Conservation (phyloP, 345 rosid genomes). For the Lagerstroemia speciosa region DNA sequence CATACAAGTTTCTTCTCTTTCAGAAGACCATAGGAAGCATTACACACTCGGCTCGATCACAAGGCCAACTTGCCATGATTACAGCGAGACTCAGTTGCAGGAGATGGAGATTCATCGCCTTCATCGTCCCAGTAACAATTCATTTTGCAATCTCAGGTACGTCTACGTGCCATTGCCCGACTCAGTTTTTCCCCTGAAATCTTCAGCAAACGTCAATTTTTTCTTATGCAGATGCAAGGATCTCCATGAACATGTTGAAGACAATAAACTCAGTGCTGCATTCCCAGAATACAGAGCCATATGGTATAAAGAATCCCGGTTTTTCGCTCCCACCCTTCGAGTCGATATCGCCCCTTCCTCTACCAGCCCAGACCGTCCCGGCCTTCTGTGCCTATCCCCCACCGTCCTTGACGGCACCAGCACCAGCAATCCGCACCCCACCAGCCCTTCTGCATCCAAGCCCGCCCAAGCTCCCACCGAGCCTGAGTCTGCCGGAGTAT, state of each 20-base stretch:
- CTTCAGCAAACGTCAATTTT: not conserved
- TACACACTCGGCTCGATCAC: not conserved
- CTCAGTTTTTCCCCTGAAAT: not conserved
- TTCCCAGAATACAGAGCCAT: not conserved
- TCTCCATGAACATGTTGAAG: not conserved
- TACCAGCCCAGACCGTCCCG: not conserved
- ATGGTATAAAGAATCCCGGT: not conserved
- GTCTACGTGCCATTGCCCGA: not conserved
- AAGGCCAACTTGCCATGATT: not conserved
- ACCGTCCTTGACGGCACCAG: not conserved
- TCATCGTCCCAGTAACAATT: not conserved
- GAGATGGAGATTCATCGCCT: not conserved
- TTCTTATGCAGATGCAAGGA: not conserved
- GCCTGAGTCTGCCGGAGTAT: not conserved
- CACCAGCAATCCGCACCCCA: not conserved
- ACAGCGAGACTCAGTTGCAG: not conserved
- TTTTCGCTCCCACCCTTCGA: conserved; percentile 1
- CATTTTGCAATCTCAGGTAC: not conserved
- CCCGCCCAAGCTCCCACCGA: not conserved
- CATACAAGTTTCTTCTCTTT: not conserved
- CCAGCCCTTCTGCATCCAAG: not conserved
- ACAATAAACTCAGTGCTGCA: not conserved
- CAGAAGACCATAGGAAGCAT: not conserved
- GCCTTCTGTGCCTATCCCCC: not conserved
- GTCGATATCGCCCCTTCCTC: conserved; percentile 2